These are phyloP conservation scores for Entomortierella lignicola DNA, from an alignment of 192 early-diverging fungal genomes.

Conservation along the genomic window DNA sequence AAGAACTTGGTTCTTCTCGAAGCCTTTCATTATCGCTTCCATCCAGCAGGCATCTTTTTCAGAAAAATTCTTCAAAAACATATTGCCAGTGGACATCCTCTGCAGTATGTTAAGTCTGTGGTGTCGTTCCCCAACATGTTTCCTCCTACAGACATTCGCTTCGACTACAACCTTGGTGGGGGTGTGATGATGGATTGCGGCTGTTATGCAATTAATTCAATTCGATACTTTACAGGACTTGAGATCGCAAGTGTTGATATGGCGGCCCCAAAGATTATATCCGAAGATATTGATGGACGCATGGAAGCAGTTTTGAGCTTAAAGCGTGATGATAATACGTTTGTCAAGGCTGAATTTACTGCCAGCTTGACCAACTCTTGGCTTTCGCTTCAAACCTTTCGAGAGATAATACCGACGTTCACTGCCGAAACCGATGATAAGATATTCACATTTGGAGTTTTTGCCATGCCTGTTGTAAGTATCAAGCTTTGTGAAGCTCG, in stretches of 20 bases:
- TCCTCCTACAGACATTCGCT: conserved; percentile 42
- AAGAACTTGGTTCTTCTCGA: conserved; percentile 56
- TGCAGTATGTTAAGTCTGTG: conserved; percentile 2
- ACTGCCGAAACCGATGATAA: conserved; percentile 44
- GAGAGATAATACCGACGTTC: conserved; percentile 11
- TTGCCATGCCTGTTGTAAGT: conserved; percentile 27
- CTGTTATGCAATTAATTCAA: conserved; percentile 43
- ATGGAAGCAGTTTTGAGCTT: conserved; percentile 31
- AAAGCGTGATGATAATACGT: neutral
- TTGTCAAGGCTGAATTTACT: conserved; percentile 2
- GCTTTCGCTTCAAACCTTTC: conserved; percentile 21
- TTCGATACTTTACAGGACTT: conserved; percentile 40
- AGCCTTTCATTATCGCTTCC: conserved; percentile 57
- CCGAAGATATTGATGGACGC: conserved; percentile 36
- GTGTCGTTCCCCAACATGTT: conserved; percentile 21
- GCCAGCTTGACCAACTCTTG: conserved; percentile 35
- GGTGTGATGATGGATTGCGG: conserved; percentile 47
- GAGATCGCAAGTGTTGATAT: conserved; percentile 36
- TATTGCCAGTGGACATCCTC: conserved; percentile 16
- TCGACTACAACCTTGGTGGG: conserved; percentile 44
- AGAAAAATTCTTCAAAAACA: conserved; percentile 20
- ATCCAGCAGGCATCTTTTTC: conserved; percentile 49
- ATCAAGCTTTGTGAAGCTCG: neutral
- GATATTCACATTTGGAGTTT: conserved; percentile 47
- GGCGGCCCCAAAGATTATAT: conserved; percentile 18